phyloP scores from a whole-genome alignment of 352 stramenopile species.

The Pilasporangium apinafurcum region DNA sequence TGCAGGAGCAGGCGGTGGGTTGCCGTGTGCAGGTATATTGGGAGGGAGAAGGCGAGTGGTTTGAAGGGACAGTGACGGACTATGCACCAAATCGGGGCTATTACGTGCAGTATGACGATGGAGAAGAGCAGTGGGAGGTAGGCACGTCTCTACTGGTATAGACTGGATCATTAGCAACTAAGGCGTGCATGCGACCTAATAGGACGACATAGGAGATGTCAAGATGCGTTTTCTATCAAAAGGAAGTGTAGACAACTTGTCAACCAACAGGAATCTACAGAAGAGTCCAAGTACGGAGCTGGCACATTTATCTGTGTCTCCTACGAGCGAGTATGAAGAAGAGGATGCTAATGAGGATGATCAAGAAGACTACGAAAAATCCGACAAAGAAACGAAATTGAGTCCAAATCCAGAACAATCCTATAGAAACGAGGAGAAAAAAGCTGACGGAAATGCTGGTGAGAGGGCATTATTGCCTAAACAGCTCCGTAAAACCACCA shows the following conservation, averaged over 20 bases:
- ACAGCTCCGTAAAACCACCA: conserved; percentile 8
- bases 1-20: conserved; percentile 20
- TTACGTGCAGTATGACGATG: conserved; percentile 69
- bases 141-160: neutral
- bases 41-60: conserved; percentile 63
- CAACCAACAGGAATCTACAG: neutral
- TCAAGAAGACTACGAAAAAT: conserved; percentile 10
- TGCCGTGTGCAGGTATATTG: conserved; percentile 60
- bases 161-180: neutral
- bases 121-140: conserved; percentile 73
- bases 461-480: neutral
- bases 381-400: conserved; percentile 6
- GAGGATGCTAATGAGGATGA: conserved; percentile 10
- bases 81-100: conserved; percentile 30
- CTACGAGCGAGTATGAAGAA: conserved; percentile 3
- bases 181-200: neutral
- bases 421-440: neutral
- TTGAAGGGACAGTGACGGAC: conserved; percentile 38
- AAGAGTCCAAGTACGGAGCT: neutral
- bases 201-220: conserved; percentile 4
- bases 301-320: conserved; percentile 6
- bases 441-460: neutral
- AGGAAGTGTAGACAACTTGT: neutral
- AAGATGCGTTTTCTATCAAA: conserved; percentile 14
- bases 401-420: conserved; percentile 3